Evolutionary conservation across 805 yeast genomes (phyloP), one percentile per base, ranked within the genome.

Genomic region (Blastobotrys attinorum): DNA sequence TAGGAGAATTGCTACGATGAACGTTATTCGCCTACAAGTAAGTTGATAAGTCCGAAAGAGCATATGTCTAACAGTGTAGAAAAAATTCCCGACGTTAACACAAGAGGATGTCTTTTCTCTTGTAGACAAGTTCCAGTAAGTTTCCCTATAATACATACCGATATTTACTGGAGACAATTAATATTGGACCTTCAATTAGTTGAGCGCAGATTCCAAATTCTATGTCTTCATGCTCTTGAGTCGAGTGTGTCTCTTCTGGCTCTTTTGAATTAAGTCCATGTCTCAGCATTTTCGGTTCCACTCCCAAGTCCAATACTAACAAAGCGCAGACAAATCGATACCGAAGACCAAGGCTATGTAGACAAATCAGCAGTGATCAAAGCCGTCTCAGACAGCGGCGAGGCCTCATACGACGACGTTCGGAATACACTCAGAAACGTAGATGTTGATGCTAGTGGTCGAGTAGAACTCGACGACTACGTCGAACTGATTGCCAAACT

Each of bases 391-490:
- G 76, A 78, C 45, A 64, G 79, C 22, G 97, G 97, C 16, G 77
- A 77, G 43, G 90, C 83, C 40, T 64, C 88, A 25, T 92, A 92
- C 59, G 98, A 92, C 64, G 84, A 82, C 52, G 90, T 95, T 20
- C 81, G 98, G 69, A 95, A 88, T 63, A 85, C 97, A 2, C 73
- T 92, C 60, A 92, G 92, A 61, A 76, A 75, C 42, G 97, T 88
- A 39, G 81, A 82, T 52, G 95, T 92, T 27, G 98, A 92, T 66
- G 95, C 97, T 13, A 83, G 95, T 3, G 98, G 98, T 21, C 90
- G 85, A 60, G 97, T 92, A 43, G 98, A 92, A 63, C 69, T 92
- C 59, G 98, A 92, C 47, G 98, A 92, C 61, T 92, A 78, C 59
- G 97, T 90, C 27, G 83, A 67, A 53, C 79, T 92, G 55, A 75